Percentiles rank a stretch among this genome's conserved stretches.
phyloP scores from a whole-genome alignment of 108 stramenopile species.

The Pelagomonas calceolata region DNA sequence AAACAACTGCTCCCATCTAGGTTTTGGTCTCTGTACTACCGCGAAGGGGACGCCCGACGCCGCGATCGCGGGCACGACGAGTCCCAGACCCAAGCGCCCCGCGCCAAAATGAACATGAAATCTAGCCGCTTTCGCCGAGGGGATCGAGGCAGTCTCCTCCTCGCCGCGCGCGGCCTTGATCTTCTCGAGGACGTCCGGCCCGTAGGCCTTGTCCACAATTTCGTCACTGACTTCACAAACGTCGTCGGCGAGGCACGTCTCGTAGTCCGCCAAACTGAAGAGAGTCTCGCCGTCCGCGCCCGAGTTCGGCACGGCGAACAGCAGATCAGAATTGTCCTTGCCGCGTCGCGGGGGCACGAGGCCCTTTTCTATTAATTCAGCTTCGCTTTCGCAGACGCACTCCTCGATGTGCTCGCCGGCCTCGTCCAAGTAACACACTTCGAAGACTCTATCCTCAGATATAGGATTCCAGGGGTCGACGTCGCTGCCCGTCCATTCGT shows the following conservation, averaged over 20 bases:
- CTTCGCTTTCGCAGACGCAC: background rate
- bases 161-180: background rate
- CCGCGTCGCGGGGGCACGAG: too few relatives aligned
- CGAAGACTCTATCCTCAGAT: background rate
- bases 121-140: background rate
- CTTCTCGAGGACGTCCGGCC: background rate
- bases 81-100: background rate
- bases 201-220: background rate
- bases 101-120: conserved; percentile 5
- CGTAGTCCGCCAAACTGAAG: background rate
- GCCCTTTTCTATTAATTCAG: background rate
- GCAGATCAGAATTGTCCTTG: background rate
- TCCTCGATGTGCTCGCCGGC: background rate
- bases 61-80: conserved; percentile 1
- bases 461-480: too few relatives aligned
- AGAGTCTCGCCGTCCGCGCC: background rate
- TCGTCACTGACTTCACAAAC: background rate
- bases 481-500: too few relatives aligned
- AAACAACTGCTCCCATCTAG: background rate
- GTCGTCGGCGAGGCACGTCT: background rate
- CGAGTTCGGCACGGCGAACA: background rate
- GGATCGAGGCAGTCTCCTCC: background rate
- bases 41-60: background rate
- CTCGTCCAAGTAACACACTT: background rate
- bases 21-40: background rate